phyloP scores from a whole-genome alignment of 2,329 filamentous ascomycete genomes.

The Aspergillus sp. region DNA sequence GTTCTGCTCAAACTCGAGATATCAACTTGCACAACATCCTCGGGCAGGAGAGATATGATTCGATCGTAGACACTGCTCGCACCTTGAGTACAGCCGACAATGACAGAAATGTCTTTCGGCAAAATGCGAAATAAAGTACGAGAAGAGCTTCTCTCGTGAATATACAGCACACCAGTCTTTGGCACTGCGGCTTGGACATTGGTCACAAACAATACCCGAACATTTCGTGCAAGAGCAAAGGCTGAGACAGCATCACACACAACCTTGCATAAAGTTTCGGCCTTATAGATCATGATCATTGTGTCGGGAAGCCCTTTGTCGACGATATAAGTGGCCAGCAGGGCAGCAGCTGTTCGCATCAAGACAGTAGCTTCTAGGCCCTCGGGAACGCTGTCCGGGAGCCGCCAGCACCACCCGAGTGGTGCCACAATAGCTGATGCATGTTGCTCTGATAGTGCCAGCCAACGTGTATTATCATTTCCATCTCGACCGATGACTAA shows the following conservation, averaged over 20 bases:
- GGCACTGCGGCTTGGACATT: not conserved
- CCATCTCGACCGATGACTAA: not conserved
- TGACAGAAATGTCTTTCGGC: not conserved
- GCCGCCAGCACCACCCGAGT: not conserved
- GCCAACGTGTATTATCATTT: not conserved
- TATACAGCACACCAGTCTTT: not conserved
- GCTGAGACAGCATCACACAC: not conserved
- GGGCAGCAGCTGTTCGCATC: not conserved
- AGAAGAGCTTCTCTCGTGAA: not conserved
- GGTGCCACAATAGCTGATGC: not conserved
- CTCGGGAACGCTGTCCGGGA: not conserved
- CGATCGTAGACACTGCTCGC: not conserved
- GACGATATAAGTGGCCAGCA: not conserved
- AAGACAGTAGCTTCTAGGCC: not conserved
- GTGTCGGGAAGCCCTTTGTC: not conserved
- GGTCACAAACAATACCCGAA: not conserved
- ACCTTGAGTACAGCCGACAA: not conserved
- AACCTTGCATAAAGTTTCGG: not conserved
- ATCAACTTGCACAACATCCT: not conserved
- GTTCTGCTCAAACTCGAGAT: not conserved
- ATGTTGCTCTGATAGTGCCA: not conserved
- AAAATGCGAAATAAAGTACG: not conserved
- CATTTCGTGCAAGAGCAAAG: not conserved
- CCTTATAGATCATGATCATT: not conserved
- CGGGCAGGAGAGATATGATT: not conserved